phyloP scores from a whole-genome alignment of 176 grass and related monocot genomes.

The Carex scoparia region DNA sequence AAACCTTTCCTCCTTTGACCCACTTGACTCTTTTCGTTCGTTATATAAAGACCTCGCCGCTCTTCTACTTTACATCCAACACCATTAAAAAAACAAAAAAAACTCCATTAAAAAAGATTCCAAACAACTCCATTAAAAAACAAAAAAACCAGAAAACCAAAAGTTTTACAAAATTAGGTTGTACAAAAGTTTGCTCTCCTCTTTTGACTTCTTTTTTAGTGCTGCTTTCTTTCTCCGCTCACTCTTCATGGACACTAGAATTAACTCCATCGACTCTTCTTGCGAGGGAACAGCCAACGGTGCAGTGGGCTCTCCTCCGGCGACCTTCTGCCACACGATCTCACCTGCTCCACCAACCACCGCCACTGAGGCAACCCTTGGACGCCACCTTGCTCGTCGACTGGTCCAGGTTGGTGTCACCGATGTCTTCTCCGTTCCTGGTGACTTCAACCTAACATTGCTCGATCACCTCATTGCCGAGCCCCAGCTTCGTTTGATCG shows the following conservation, averaged over 20 bases:
- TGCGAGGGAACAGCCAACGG: constrained; percentile 20
- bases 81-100: neutral
- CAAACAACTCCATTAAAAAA: neutral
- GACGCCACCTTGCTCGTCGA: constrained; percentile 43
- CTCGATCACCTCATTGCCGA: constrained; percentile 68
- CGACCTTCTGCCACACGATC: neutral
- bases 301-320: constrained; percentile 20
- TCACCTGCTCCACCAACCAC: neutral
- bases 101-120: neutral
- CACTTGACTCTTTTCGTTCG: neutral
- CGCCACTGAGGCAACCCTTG: constrained; percentile 25
- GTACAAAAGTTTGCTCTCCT: neutral
- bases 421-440: constrained; percentile 73
- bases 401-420: constrained; percentile 44
- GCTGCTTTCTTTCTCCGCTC: neutral
- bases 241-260: constrained; percentile 36
- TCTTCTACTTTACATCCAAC: neutral
- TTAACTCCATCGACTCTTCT: constrained; percentile 32
- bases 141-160: no score
- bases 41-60: neutral
- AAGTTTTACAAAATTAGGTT: no score
- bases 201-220: neutral
- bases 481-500: constrained; percentile 36
- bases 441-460: constrained; percentile 75
- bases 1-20: no score